phyloP scores from a whole-genome alignment of 139 green algal species.

The Spirogloea muscicola region DNA sequence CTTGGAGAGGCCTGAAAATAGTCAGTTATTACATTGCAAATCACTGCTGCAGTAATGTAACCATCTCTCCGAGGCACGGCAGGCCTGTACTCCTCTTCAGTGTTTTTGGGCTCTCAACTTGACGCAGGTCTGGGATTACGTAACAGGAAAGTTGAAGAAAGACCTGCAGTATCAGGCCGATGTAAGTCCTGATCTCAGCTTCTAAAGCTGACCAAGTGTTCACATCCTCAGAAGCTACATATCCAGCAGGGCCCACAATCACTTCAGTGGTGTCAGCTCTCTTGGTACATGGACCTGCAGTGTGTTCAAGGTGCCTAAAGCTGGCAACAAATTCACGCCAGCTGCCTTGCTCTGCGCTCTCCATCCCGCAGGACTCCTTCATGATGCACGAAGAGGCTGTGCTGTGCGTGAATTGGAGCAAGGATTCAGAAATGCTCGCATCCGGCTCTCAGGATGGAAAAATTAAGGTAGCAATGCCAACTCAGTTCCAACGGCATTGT shows the following conservation, averaged over 20 bases:
- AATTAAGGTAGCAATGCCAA: constrained; percentile 86
- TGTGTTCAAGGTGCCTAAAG: neutral
- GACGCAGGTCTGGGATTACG: constrained; percentile 83
- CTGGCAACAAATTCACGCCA: neutral
- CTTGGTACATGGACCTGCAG: too few relatives aligned
- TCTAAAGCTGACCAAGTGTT: too few relatives aligned
- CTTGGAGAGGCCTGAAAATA: neutral
- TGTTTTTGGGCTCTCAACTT: neutral
- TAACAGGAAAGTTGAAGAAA: constrained; percentile 84
- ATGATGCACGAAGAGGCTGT: constrained; percentile 96
- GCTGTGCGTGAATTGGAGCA: constrained; percentile 75
- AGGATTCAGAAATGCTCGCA: constrained; percentile 82
- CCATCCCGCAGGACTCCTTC: constrained; percentile 75
- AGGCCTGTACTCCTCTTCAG: too few relatives aligned
- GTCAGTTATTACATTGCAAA: neutral
- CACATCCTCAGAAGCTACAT: too few relatives aligned
- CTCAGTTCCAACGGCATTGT: too few relatives aligned
- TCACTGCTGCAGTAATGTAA: too few relatives aligned
- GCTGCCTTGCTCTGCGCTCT: constrained; percentile 1
- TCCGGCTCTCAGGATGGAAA: constrained; percentile 71
- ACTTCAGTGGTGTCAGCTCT: too few relatives aligned
- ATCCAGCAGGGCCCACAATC: too few relatives aligned
- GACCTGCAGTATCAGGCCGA: constrained; percentile 88
- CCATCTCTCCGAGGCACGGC: too few relatives aligned
- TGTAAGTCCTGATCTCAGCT: constrained; percentile 15